phyloP scores from a whole-genome alignment of 2,329 filamentous ascomycete species.

The Plenodomus lindquistii region DNA sequence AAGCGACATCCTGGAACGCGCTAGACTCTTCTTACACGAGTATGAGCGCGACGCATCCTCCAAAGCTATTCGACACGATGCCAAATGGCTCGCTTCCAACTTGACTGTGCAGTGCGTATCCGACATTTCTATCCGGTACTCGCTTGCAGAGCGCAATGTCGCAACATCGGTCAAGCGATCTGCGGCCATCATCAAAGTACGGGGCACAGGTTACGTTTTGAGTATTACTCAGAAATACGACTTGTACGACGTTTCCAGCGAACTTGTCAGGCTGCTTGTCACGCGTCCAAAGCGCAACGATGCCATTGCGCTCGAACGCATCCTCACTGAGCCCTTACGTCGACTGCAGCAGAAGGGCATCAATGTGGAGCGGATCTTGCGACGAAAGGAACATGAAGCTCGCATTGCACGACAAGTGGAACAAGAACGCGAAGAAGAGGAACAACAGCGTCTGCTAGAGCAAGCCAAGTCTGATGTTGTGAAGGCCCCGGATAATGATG shows the following conservation, averaged over 20 bases:
- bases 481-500: conserved; percentile 16
- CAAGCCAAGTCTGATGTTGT: conserved; percentile 29
- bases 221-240: conserved; percentile 78
- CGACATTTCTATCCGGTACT: conserved; percentile 75
- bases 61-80: conserved; percentile 76
- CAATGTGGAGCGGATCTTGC: conserved; percentile 92
- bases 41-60: conserved; percentile 66
- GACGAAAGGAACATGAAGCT: conserved; percentile 84
- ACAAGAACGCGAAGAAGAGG: conserved; percentile 67
- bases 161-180: conserved; percentile 50
- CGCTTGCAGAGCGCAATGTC: conserved; percentile 72
- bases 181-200: conserved; percentile 75
- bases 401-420: conserved; percentile 84
- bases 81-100: conserved; percentile 88
- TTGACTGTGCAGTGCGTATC: conserved; percentile 77
- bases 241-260: conserved; percentile 89
- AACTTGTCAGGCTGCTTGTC: conserved; percentile 79
- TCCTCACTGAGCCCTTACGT: conserved; percentile 81
- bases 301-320: conserved; percentile 86
- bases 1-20: conserved; percentile 83
- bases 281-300: conserved; percentile 84
- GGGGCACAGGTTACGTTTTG: conserved; percentile 67
- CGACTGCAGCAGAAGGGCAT: conserved; percentile 86
- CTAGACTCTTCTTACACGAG: conserved; percentile 87
- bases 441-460: conserved; percentile 51